Base-by-base conservation (phyloP, 306 rosid species). In the Boehmeria nivea region DNA sequence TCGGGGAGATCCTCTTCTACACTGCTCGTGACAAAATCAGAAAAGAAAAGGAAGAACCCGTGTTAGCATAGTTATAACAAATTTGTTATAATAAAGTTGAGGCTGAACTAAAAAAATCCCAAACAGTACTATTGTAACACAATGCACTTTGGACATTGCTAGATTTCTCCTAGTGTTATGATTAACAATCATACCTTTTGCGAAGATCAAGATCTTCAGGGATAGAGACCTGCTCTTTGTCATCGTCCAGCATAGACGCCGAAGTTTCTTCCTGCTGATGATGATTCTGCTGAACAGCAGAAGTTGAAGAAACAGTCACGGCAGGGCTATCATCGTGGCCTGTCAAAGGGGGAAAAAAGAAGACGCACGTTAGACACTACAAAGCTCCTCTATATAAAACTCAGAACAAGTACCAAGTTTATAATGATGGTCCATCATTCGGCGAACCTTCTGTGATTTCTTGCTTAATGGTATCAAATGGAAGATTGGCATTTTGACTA, bases 1-100 rank as follows among this genome's bases (percentile, higher is more conserved):
- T 87, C 95, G 3, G 94, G 96, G 75, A 91, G 98, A 60, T 60
- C 83, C 72, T 82, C 81, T 65, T 78, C 98, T 58, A 74, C 63
- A 71, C 84, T 91, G 76, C 66, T 72, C 70, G 55, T 6, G 11
- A 52, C 63, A 60, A 50, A 49, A 48, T 39, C 12, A 42, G 24
- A 58, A 65, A n/a, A 63, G 15, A 10, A 0, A 20, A 48, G 34
- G 6, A 26, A 17, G 16, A 38, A 12, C 66, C n/a, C 3, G 45
- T 23, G 3, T n/a, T 6, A 49, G 40, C 36, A 23, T 43, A 26
- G 20, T 51, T 33, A 33, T 8, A 11, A 31, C 5, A 31, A 31
- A 31, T 31, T 31, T 1, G 2, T n/a, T n/a, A n/a, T n/a, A n/a
- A n/a, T 40, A 14, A 3, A 40, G 18, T 40, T 40, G 8, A 31